Evolutionary conservation across 306 rosid species (phyloP).

Genomic region (Pyrus bretschneideri): DNA sequence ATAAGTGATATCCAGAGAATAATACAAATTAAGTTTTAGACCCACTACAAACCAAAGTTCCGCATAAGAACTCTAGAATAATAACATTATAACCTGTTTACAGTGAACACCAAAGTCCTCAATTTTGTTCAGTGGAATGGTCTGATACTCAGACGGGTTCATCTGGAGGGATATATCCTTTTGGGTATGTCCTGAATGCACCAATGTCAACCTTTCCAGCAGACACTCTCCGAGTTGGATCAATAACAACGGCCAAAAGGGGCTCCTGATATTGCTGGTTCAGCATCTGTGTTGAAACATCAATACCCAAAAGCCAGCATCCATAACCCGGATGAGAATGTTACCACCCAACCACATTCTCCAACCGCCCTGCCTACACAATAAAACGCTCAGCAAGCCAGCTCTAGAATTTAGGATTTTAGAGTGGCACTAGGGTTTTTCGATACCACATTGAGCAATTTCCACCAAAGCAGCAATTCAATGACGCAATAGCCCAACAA

Average conservation of each 20-base stretch:
- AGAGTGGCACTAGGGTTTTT: neutral
- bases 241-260: slow-evolving; percentile 87
- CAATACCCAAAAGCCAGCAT: slow-evolving; percentile 98
- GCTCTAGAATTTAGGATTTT: no score
- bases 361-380: slow-evolving; percentile 79
- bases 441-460: neutral
- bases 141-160: slow-evolving; percentile 94
- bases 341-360: slow-evolving; percentile 96
- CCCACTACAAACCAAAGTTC: neutral
- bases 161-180: slow-evolving; percentile 87
- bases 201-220: slow-evolving; percentile 99
- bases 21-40: slow-evolving; percentile 20
- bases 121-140: slow-evolving; percentile 90
- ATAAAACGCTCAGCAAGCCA: neutral
- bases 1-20: slow-evolving; percentile 87
- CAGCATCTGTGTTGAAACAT: slow-evolving; percentile 90
- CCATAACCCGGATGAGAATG: slow-evolving; percentile 99
- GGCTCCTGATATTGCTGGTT: slow-evolving; percentile 96
- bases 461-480: neutral
- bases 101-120: slow-evolving; percentile 99
- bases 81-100: slow-evolving; percentile 59
- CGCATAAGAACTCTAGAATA: neutral
- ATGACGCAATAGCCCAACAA: neutral
- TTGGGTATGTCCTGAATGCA: slow-evolving; percentile 97
- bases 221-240: slow-evolving; percentile 88